These are phyloP conservation scores for Xylaria telfairii DNA, from an alignment of 495 filamentous ascomycete genomes.

Conservation along the genomic window DNA sequence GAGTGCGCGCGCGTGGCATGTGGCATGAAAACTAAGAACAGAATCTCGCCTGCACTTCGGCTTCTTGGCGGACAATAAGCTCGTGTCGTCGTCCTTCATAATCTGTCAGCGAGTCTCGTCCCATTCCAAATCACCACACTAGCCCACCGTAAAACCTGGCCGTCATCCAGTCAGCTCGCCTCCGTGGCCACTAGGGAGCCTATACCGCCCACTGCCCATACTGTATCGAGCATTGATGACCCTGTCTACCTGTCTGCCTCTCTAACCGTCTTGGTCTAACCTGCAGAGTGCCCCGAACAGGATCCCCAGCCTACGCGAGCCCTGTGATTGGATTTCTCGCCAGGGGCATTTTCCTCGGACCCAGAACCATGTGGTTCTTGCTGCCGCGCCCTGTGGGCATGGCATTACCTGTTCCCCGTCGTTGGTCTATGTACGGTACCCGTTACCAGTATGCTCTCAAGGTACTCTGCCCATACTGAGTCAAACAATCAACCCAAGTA, in stretches of 20 bases:
- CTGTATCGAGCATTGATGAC: constrained; percentile 18
- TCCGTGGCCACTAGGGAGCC: constrained; percentile 6
- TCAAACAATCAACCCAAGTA: not conserved
- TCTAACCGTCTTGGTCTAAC: constrained; percentile 13
- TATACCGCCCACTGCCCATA: constrained; percentile 2
- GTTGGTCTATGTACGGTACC: not conserved
- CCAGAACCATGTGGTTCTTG: constrained; percentile 20
- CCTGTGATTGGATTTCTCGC: constrained; percentile 8
- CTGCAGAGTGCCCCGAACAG: constrained; percentile 15
- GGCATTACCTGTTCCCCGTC: too few relatives aligned
- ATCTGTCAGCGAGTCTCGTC: constrained; percentile 23
- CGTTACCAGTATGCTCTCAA: not conserved
- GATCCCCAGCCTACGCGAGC: constrained; percentile 5
- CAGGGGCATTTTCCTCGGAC: constrained; percentile 17
- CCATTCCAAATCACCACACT: constrained; percentile 25
- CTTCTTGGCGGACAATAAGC: constrained; percentile 25
- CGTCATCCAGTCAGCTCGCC: constrained; percentile 20
- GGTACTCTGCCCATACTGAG: not conserved
- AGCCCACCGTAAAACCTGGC: constrained; percentile 22
- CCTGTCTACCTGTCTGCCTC: not conserved
- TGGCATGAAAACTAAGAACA: constrained; percentile 21
- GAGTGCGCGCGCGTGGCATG: constrained; percentile 4
- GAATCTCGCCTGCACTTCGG: constrained; percentile 8
- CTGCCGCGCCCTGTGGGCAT: not conserved
- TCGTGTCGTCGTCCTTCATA: constrained; percentile 14